Evolutionary conservation across 495 filamentous ascomycete genomes (phyloP).

Genomic region (Xylaria palmicola): DNA sequence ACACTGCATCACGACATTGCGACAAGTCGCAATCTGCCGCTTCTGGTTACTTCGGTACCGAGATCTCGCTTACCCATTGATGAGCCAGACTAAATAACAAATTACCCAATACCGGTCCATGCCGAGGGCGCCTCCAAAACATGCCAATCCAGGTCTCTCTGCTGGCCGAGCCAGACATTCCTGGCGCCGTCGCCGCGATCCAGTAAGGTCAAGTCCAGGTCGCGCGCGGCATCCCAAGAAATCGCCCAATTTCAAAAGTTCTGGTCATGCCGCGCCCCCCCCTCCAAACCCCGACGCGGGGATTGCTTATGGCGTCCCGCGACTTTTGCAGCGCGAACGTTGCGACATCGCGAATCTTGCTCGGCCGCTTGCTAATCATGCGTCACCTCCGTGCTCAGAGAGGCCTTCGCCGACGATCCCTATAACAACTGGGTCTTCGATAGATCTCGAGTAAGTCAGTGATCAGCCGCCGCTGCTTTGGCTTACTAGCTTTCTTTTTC

Average conservation of each 20-base stretch:
- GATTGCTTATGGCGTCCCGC: no score
- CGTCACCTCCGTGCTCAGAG: slow-evolving; percentile 33
- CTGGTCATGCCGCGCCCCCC: not conserved
- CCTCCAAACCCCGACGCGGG: not conserved
- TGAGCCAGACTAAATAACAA: no score
- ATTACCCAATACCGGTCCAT: not conserved
- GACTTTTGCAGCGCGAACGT: not conserved
- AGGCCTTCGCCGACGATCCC: slow-evolving; percentile 64
- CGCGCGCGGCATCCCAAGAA: not conserved
- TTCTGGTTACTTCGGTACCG: slow-evolving; percentile 8
- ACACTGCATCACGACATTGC: slow-evolving; percentile 6
- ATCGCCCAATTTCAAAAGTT: not conserved
- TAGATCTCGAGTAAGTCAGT: slow-evolving; percentile 54
- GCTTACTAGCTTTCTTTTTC: slow-evolving; percentile 11
- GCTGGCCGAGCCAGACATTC: slow-evolving; percentile 58
- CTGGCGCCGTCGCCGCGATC: slow-evolving; percentile 54
- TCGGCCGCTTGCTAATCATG: slow-evolving; percentile 21
- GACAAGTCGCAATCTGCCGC: not conserved
- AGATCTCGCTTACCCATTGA: not conserved
- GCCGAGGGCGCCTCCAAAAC: not conserved
- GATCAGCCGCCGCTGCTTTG: slow-evolving; percentile 5
- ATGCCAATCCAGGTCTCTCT: slow-evolving; percentile 59
- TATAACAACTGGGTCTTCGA: slow-evolving; percentile 64
- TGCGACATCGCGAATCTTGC: not conserved
- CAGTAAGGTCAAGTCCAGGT: slow-evolving; percentile 26